phyloP scores from a whole-genome alignment of 306 rosid genomes.

The Cucumis cinereus region DNA sequence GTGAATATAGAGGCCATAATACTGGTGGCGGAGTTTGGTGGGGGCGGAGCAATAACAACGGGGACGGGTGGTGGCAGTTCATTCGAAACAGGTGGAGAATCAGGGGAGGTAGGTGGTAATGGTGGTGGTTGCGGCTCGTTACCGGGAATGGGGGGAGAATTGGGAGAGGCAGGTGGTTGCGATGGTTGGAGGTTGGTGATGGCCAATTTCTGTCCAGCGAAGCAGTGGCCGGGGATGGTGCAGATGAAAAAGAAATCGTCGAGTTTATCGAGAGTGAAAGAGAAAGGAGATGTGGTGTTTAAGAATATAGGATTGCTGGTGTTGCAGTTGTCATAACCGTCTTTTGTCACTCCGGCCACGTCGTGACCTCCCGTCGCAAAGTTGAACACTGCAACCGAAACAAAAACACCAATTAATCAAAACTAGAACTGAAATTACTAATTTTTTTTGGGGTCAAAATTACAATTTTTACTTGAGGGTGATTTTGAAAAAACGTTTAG shows the following conservation, averaged over 20 bases:
- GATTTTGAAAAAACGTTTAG: too few species aligned
- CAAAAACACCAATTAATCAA: too few species aligned
- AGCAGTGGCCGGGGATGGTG: conserved; percentile 25
- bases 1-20: conserved; percentile 1
- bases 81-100: not conserved
- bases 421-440: too few species aligned
- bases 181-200: conserved; percentile 11
- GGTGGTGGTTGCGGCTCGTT: not conserved
- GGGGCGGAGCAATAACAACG: not conserved
- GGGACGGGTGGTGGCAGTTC: not conserved
- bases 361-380: not conserved
- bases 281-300: conserved; percentile 8
- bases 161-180: not conserved
- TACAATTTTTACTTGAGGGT: too few species aligned
- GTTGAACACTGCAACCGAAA: conserved; percentile 15
- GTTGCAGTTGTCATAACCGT: not conserved
- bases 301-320: not conserved
- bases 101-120: not conserved
- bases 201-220: conserved; percentile 34
- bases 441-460: too few species aligned
- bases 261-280: not conserved
- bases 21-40: not conserved
- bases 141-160: not conserved
- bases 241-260: conserved; percentile 23
- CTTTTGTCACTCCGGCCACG: conserved; percentile 5